Percentiles rank a stretch among this genome's conserved stretches.
These are phyloP conservation scores for Allium cepa DNA, from an alignment of 106 monocot genomes.

Conservation along the genomic window DNA sequence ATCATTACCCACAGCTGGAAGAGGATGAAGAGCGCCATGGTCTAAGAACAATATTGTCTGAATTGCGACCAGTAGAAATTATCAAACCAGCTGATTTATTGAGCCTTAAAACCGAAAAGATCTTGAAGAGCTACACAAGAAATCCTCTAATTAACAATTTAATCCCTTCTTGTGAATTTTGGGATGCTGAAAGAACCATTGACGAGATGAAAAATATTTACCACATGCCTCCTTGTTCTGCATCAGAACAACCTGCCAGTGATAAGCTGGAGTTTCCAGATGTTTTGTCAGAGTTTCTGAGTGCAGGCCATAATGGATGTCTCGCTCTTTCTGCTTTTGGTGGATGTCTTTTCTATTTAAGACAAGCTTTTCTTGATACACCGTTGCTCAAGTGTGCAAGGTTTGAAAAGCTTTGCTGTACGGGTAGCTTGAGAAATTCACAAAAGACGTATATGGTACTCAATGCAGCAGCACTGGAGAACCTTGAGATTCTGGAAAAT, in stretches of 20 bases:
- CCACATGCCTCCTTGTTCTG: constrained; percentile 6
- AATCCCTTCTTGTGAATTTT: constrained; percentile 68
- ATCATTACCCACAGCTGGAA: constrained; percentile 41
- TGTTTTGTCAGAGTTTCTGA: constrained; percentile 44
- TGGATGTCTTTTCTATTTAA: constrained; percentile 86
- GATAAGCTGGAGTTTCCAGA: constrained; percentile 22
- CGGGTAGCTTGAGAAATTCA: constrained; percentile 11
- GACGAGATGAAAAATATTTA: constrained; percentile 50
- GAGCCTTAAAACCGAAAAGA: constrained; percentile 74
- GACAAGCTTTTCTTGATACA: constrained; percentile 79
- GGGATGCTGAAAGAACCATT: constrained; percentile 84
- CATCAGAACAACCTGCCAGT: constrained; percentile 7
- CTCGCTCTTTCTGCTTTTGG: constrained; percentile 93
- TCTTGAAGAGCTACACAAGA: constrained; percentile 63
- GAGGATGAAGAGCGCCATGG: constrained; percentile 71
- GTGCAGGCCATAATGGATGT: constrained; percentile 37
- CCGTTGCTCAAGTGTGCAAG: constrained; percentile 76
- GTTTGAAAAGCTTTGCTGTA: constrained; percentile 65
- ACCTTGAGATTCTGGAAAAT: constrained; percentile 94
- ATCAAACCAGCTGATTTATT: constrained; percentile 74
- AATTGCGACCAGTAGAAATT: constrained; percentile 90
- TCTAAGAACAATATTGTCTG: constrained; percentile 74
- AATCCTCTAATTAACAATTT: constrained; percentile 76
- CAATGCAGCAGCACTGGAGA: constrained; percentile 94
- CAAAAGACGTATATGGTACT: constrained; percentile 80